Conservation (phyloP, 441 rosid species). For the Populus hybrid region DNA sequence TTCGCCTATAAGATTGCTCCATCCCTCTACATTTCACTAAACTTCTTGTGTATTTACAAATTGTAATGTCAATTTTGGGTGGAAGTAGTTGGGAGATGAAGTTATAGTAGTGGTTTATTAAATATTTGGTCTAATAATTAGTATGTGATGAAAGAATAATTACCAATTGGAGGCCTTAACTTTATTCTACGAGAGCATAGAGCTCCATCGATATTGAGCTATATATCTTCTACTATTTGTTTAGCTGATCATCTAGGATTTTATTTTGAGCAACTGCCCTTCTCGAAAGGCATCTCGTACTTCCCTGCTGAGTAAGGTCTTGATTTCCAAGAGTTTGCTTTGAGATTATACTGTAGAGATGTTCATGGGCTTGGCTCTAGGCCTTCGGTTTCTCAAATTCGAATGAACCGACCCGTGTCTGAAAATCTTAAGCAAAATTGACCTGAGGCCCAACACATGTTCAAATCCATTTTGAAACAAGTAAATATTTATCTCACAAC, state of each 20-base stretch:
- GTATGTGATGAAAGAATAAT: background rate
- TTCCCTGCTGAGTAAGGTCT: background rate
- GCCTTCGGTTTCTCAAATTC: background rate
- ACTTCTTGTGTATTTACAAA: background rate
- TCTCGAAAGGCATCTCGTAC: too few species aligned
- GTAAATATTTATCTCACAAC: too few species aligned
- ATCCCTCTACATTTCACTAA: background rate
- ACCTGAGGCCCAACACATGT: background rate
- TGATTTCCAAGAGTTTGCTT: background rate
- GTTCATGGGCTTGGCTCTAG: background rate
- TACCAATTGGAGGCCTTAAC: too few species aligned
- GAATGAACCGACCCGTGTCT: too few species aligned
- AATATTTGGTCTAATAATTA: background rate
- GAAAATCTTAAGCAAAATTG: background rate
- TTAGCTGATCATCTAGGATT: background rate
- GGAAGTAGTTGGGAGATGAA: background rate
- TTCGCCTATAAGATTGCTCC: background rate
- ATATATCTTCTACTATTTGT: background rate
- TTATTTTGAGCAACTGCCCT: too few species aligned
- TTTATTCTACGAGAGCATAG: too few species aligned
- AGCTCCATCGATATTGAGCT: too few species aligned
- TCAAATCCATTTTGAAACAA: background rate
- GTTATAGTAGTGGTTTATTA: background rate
- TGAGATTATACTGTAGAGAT: background rate
- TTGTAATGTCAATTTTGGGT: background rate